phyloP scores from a whole-genome alignment of 2,329 filamentous ascomycete species.

The Cercospora berteroae region DNA sequence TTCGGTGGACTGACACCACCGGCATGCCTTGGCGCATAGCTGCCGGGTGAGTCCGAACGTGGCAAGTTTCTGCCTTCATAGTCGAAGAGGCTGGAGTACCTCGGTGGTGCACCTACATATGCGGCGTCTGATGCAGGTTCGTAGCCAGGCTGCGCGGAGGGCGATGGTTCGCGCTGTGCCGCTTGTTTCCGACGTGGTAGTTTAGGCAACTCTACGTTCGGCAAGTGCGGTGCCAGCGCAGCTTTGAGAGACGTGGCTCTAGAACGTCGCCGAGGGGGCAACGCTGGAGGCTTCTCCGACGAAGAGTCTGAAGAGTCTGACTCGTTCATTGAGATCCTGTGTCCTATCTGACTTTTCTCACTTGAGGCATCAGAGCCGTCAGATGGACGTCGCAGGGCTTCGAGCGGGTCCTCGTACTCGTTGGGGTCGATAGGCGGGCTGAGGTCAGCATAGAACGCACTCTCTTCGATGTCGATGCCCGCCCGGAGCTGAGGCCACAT shows the following conservation, averaged over 20 bases:
- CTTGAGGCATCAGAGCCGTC: slow-evolving; percentile 25
- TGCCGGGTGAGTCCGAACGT: slow-evolving; percentile 41
- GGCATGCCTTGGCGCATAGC: slow-evolving; percentile 41
- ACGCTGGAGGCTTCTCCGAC: slow-evolving; percentile 33
- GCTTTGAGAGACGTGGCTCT: slow-evolving; percentile 24
- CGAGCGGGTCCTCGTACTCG: slow-evolving; percentile 52
- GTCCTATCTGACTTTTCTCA: slow-evolving; percentile 34
- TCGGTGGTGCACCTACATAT: slow-evolving; percentile 42
- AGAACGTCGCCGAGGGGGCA: slow-evolving; percentile 39
- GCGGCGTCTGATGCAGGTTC: slow-evolving; percentile 30
- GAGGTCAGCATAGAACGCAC: slow-evolving; percentile 43
- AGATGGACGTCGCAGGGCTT: slow-evolving; percentile 27
- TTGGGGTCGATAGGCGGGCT: slow-evolving; percentile 40
- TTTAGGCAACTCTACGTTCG: slow-evolving; percentile 20
- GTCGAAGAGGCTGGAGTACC: slow-evolving; percentile 46
- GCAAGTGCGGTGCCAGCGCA: slow-evolving; percentile 22
- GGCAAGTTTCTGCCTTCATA: slow-evolving; percentile 35
- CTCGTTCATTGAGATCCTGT: slow-evolving; percentile 46
- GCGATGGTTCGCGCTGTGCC: slow-evolving; percentile 39
- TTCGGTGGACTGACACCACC: slow-evolving; percentile 42
- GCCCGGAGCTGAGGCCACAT: slow-evolving; percentile 47
- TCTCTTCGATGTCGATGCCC: slow-evolving; percentile 41
- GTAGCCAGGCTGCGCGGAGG: slow-evolving; percentile 9
- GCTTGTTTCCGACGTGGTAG: slow-evolving; percentile 43
- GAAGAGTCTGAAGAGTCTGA: slow-evolving; percentile 35